These are phyloP conservation scores for Tulasnella sp. DNA, from an alignment of 768 basidiomycete species.

Conservation along the genomic window DNA sequence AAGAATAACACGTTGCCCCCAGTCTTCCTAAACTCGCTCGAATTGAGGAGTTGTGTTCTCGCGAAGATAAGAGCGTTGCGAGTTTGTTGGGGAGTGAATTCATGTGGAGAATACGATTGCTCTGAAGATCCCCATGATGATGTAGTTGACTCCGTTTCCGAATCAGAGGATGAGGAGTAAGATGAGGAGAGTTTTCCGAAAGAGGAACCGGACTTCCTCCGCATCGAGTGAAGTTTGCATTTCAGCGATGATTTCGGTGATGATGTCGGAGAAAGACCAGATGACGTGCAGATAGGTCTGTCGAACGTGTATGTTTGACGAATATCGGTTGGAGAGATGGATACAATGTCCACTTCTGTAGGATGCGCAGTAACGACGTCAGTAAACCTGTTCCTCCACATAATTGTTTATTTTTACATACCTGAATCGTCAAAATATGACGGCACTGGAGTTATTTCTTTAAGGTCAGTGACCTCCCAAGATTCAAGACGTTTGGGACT, in stretches of 20 bases:
- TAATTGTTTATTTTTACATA: too few relatives aligned
- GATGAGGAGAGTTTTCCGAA: conserved; percentile 11
- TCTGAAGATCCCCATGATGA: too few relatives aligned
- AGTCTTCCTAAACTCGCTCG: neutral
- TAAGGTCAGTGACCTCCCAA: conserved; percentile 16
- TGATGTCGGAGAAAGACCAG: neutral
- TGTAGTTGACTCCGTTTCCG: neutral
- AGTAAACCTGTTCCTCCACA: too few relatives aligned
- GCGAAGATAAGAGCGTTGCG: conserved; percentile 14
- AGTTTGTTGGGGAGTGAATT: neutral
- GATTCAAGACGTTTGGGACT: too few relatives aligned
- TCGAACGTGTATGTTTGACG: conserved; percentile 16
- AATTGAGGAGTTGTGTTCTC: conserved; percentile 10
- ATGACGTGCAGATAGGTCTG: neutral
- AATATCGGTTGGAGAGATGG: conserved; percentile 12
- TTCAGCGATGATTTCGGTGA: neutral
- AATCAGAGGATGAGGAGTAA: neutral
- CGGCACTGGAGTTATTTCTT: conserved; percentile 13
- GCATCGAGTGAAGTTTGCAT: neutral
- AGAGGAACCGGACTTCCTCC: neutral
- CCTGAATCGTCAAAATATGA: conserved; percentile 13
- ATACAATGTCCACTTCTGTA: conserved; percentile 9
- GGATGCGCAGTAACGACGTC: too few relatives aligned
- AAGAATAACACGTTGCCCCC: conserved; percentile 13
- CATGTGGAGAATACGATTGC: neutral